These are phyloP conservation scores for Amanita brunnescens DNA, from an alignment of 768 basidiomycete genomes.

Conservation along the genomic window DNA sequence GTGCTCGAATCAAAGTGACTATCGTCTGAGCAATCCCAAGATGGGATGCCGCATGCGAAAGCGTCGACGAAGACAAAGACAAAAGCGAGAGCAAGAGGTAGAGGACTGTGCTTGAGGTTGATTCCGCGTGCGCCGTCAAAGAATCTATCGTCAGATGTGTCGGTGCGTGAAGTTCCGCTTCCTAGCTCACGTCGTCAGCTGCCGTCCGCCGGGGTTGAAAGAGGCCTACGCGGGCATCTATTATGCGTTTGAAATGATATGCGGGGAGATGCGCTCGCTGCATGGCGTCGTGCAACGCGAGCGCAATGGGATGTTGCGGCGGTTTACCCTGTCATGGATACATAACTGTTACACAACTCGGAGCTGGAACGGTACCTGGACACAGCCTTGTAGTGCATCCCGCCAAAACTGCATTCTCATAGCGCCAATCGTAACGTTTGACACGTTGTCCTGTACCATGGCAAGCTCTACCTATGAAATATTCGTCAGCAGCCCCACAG, in stretches of 20 bases:
- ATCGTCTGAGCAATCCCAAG: conserved; percentile 69
- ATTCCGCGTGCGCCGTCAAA: conserved; percentile 66
- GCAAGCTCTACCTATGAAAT: conserved; percentile 66
- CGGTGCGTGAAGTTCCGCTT: conserved; percentile 55
- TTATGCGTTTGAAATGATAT: conserved; percentile 76
- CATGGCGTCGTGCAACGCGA: conserved; percentile 56
- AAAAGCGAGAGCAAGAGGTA: conserved; percentile 70
- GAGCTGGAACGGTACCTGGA: conserved; percentile 39
- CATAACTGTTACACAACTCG: background rate
- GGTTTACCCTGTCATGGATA: conserved; percentile 49
- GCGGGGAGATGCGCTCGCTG: conserved; percentile 42
- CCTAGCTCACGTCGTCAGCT: conserved; percentile 27
- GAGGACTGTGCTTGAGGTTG: conserved; percentile 69
- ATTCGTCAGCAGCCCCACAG: background rate
- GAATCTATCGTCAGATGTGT: conserved; percentile 62
- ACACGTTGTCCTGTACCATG: conserved; percentile 67
- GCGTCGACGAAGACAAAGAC: conserved; percentile 39
- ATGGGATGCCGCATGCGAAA: conserved; percentile 77
- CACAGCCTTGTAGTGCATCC: conserved; percentile 63
- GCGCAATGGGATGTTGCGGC: conserved; percentile 72
- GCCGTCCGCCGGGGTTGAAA: background rate
- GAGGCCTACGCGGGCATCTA: conserved; percentile 70
- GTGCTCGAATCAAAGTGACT: conserved; percentile 60
- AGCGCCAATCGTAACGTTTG: conserved; percentile 65
- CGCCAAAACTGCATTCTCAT: conserved; percentile 87